Evolutionary conservation across 306 rosid species (phyloP).

Genomic region (Castanospermum australe): DNA sequence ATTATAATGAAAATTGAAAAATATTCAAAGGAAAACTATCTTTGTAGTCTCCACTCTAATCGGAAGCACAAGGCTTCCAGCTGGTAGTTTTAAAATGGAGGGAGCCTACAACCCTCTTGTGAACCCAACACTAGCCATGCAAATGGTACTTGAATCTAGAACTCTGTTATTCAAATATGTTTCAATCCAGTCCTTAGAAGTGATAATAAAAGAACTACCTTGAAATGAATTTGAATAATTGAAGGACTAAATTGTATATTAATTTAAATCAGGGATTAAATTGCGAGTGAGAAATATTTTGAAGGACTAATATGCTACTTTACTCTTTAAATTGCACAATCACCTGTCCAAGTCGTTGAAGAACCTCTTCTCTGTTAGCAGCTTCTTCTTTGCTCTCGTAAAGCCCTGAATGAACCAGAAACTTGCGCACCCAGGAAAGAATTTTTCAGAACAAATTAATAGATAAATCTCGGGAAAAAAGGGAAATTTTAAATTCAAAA

Average conservation of each 20-base stretch:
- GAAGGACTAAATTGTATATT: too few species aligned
- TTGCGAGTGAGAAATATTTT: too few species aligned
- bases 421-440: conserved; percentile 36
- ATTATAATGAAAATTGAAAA: not conserved
- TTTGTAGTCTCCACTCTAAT: not conserved
- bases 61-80: too few species aligned
- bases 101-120: too few species aligned
- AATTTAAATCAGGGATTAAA: too few species aligned
- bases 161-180: not conserved
- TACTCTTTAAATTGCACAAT: not conserved
- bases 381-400: conserved; percentile 58
- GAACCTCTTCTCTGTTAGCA: conserved; percentile 59
- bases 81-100: not conserved
- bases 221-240: too few species aligned
- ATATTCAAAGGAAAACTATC: not conserved
- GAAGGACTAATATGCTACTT: too few species aligned
- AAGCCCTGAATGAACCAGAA: conserved; percentile 57
- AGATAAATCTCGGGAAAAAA: not conserved
- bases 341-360: conserved; percentile 57
- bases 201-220: too few species aligned
- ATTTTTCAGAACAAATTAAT: not conserved
- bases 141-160: not conserved
- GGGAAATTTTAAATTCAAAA: not conserved
- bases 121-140: not conserved
- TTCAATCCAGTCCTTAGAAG: too few species aligned